Evolutionary conservation across 31 red algal species (phyloP), one percentile per base, ranked within the genome.

Genomic region (Endocladia muricata): DNA sequence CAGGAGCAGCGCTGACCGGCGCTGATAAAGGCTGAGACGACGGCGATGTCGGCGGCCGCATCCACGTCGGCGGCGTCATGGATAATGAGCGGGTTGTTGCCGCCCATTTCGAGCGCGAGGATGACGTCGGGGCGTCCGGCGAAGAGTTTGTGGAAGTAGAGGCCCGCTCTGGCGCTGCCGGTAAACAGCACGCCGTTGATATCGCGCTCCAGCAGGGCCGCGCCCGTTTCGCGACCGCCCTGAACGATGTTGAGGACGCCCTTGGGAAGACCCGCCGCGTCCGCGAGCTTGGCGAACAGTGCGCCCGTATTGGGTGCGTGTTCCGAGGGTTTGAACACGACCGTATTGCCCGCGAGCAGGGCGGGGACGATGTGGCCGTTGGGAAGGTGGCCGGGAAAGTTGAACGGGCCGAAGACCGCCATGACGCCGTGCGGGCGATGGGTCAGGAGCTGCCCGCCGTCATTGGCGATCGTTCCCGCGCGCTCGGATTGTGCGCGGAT

Each of bases 281-380:
- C 11, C 60, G 15, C 13, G 11, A 64, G 60, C 26, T 64, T 64
- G 11, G 25, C 60, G 15, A 64, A 21, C 11, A 22, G 11, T 30
- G 11, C 26, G 13, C 60, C 13, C 11, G 17, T 25, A 11, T 11
- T 13, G 11, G 60, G 26, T 21, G 60, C 26, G 11, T 25, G 26
- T 64, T 64, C 60, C 13, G 15, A 21, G 11, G 60, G 60, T 28
- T 64, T 64, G 17, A 64, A 64, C 26, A 64, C 13, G 11, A 64
- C 26, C 60, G 60, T 25, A 28, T 64, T 64, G 13, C 60, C 60
- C 15, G 60, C 60, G 11, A 64, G 25, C 15, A 64, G 11, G 26
- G 60, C 60, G 17, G 60, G 60, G 11, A 64, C 26, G 26, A 64
- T 64, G 26, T 64, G 60, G 13, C 60, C 60, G 26, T 64, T 64